These are phyloP conservation scores for Xylaria palmicola DNA, from an alignment of 495 filamentous ascomycete species.

Conservation along the genomic window DNA sequence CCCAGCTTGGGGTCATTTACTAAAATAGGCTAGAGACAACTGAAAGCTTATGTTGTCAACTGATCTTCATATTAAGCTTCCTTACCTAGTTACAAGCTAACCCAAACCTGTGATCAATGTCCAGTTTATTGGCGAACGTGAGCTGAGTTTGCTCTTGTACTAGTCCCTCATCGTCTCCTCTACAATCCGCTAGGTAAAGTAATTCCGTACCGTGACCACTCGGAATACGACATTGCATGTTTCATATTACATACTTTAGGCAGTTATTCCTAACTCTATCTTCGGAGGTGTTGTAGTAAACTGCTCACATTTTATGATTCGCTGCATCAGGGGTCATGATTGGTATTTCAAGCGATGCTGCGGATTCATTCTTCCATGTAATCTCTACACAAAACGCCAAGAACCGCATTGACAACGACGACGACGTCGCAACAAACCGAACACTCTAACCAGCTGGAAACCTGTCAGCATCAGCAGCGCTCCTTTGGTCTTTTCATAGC, in stretches of 20 bases:
- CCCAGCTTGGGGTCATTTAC: neutral
- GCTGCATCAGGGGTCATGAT: neutral
- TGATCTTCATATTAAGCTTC: neutral
- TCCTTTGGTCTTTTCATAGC: too few species aligned
- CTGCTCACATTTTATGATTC: neutral
- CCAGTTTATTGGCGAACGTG: neutral
- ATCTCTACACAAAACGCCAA: too few species aligned
- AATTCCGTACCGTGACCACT: neutral
- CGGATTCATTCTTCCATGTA: too few species aligned
- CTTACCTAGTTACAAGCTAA: too few species aligned
- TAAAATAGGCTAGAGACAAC: neutral
- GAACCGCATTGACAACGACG: too few species aligned
- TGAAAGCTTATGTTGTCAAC: neutral
- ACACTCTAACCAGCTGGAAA: too few species aligned
- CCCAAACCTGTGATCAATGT: too few species aligned
- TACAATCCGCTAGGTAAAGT: neutral
- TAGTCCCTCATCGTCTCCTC: too few species aligned
- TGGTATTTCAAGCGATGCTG: neutral
- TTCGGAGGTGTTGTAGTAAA: neutral
- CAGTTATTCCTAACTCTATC: neutral
- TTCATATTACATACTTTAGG: too few species aligned
- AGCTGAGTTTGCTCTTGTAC: neutral
- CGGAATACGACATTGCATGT: neutral
- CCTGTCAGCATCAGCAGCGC: too few species aligned
- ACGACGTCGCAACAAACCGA: too few species aligned